Base-by-base conservation (phyloP, 208 protist species). In the Trypanosoma melophagium region DNA sequence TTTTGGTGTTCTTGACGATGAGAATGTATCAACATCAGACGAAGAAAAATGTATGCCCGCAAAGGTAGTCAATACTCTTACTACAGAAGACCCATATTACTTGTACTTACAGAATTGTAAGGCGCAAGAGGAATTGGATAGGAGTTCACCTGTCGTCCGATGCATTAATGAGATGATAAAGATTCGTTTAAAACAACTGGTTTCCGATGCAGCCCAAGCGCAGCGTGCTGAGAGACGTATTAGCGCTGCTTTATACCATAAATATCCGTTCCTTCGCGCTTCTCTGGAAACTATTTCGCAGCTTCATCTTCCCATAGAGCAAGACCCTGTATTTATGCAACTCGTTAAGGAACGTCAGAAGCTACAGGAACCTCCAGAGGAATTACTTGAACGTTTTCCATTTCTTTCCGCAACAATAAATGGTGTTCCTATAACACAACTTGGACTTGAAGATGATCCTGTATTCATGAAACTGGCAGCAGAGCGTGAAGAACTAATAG, bases 401-500 rank as follows among this genome's bases (percentile, higher is more conserved):
- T 86, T 86, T 68, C 71, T 90, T 47, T 68, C 77, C 5, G 41
- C 59, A 9, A 70, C 74, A 8, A 80, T 89, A 49, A 74, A 86
- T 10, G 80, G 72, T 14, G 66, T 84, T 42, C 72, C 69, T 21
- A 80, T 89, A 16, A 63, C 69, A 35, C 70, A 82, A 56, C 75
- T 89, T 0, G 83, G 77, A 2, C 62, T 89, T 40, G 76, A 85
- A 60, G 71, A 68, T 19, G 83, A 89, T 59, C 60, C 72, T 8
- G 49, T 71, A 31, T 89, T 89, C 59, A 79, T 86, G 67, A 58
- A 69, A 38, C 68, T 89, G 40, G 83, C 83, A n/a, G 80, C 77
- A 24, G 76, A 84, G 49, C 76, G 80, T 28, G 79, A 89, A 54
- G 80, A 89, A 35, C 59, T 87, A 16, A 35, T 87, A 21, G 80